Base-by-base conservation (phyloP, 2,329 filamentous ascomycete genomes). In the Hymenoscyphus repandus region DNA sequence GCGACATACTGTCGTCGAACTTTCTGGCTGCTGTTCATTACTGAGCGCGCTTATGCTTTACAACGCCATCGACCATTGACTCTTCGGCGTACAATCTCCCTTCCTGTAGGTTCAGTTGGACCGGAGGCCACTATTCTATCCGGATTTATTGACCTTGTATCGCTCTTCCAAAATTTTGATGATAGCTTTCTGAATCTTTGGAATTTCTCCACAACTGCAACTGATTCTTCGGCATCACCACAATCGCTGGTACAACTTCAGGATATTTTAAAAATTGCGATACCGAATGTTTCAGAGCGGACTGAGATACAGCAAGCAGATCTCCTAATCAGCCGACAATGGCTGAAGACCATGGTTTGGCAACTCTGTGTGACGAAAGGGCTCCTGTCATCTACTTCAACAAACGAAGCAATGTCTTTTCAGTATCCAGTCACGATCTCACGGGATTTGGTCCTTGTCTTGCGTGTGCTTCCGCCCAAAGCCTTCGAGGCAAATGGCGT, bases 351-450 rank as follows among this genome's bases (percentile, higher is more conserved):
- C 11, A 48, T 59, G 36, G 55, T 59, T n/a, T 59, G 55, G 57
- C 55, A 59, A 43, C 49, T 57, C 3, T 57, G 52, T 22, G 50
- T 59, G 11, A 54, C 41, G 13, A 59, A 53, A 53, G 78, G 80
- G 3, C 75, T 80, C 15, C 70, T 86, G 13, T 83, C 80, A 33
- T 80, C 77, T 38, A 72, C 75, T 3, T 72, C 80, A 0, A 66
- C 72, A 3, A 76, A 84, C 49, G 73, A 73, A 47, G 75, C 79
- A 39, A 77, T 82, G 74, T 76, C 72, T 37, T 82, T 81, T 67
- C 74, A 75, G 27, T 82, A 79, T 51, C 79, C 79, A 0, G 72
- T 83, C 33, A 73, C 78, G 17, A 78, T 83, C n/a, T 78, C 79
- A 7, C 47, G 55, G 12, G 55, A 57, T 18, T 38, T 66, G 1